Conservation (phyloP, 495 filamentous ascomycete species). For the Hypoxylon rickii region DNA sequence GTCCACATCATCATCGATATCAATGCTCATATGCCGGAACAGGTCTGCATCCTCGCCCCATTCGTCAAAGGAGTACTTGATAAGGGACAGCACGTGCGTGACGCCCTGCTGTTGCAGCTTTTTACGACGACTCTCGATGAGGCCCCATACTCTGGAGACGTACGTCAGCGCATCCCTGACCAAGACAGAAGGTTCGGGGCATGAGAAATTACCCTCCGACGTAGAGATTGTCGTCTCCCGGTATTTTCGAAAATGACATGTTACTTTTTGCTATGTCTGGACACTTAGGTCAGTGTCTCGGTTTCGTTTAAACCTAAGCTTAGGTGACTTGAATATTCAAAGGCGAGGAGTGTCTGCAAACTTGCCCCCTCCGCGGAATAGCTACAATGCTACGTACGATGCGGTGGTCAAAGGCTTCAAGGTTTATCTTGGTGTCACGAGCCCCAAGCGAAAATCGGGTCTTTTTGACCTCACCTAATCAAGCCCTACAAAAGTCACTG, state of each 20-base stretch:
- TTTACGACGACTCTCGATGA: conserved; percentile 62
- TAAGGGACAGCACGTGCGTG: conserved; percentile 88
- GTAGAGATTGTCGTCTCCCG: conserved; percentile 64
- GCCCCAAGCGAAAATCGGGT: conserved; percentile 11
- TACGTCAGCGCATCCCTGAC: conserved; percentile 37
- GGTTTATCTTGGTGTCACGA: too few species aligned
- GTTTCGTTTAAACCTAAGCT: too few species aligned
- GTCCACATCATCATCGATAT: conserved; percentile 86
- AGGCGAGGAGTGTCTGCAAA: too few species aligned
- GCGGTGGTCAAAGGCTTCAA: too few species aligned
- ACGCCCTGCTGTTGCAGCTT: conserved; percentile 73
- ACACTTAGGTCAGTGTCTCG: background rate
- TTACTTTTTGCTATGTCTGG: background rate
- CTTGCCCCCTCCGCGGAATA: too few species aligned
- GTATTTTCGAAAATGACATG: conserved; percentile 33
- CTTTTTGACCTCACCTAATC: too few species aligned
- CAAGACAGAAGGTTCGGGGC: background rate
- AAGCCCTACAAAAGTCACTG: too few species aligned
- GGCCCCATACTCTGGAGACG: conserved; percentile 69
- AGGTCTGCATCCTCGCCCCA: conserved; percentile 48
- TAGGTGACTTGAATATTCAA: too few species aligned
- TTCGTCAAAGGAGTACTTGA: conserved; percentile 47
- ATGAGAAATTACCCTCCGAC: conserved; percentile 73
- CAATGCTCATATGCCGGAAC: conserved; percentile 75
- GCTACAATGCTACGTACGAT: too few species aligned